Conservation (phyloP, 2,329 filamentous ascomycete genomes). For the Dactylonectria estremocensis region DNA sequence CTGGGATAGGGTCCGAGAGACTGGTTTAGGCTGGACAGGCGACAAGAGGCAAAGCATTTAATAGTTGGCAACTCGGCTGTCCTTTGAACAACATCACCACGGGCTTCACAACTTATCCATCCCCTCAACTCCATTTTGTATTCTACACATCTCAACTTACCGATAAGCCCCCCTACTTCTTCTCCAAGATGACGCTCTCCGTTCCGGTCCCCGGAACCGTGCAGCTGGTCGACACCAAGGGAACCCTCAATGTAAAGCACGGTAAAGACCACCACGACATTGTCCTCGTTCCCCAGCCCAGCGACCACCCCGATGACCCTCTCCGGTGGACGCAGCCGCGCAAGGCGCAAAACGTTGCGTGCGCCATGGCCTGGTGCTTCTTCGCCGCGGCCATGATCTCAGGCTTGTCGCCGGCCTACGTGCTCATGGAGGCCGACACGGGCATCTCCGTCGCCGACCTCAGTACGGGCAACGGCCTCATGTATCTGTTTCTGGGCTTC, state of each 20-base stretch:
- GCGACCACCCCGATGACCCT: slow-evolving; percentile 44
- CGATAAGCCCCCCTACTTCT: background rate
- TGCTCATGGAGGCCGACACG: slow-evolving; percentile 43
- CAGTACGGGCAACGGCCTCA: slow-evolving; percentile 43
- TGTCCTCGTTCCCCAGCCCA: slow-evolving; percentile 44
- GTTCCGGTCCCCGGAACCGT: slow-evolving; percentile 41
- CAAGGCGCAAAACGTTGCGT: slow-evolving; percentile 42
- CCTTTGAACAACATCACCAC: background rate
- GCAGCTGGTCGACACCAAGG: slow-evolving; percentile 41
- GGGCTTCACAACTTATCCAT: background rate
- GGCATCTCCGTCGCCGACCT: slow-evolving; percentile 47
- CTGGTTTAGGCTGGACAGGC: background rate
- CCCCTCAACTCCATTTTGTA: background rate
- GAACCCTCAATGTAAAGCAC: slow-evolving; percentile 38
- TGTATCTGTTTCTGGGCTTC: slow-evolving; percentile 43
- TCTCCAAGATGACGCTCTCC: slow-evolving; percentile 13
- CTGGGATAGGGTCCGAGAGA: background rate
- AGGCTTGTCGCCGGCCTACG: slow-evolving; percentile 44
- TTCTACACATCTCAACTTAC: background rate
- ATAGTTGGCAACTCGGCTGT: background rate
- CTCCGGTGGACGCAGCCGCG: slow-evolving; percentile 39
- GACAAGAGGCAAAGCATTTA: background rate
- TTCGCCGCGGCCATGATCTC: slow-evolving; percentile 45
- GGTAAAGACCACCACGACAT: slow-evolving; percentile 38
- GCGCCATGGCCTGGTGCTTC: slow-evolving; percentile 47